Conservation (phyloP, 1,284 basidiomycete genomes). For the Rhodotorula sp. region DNA sequence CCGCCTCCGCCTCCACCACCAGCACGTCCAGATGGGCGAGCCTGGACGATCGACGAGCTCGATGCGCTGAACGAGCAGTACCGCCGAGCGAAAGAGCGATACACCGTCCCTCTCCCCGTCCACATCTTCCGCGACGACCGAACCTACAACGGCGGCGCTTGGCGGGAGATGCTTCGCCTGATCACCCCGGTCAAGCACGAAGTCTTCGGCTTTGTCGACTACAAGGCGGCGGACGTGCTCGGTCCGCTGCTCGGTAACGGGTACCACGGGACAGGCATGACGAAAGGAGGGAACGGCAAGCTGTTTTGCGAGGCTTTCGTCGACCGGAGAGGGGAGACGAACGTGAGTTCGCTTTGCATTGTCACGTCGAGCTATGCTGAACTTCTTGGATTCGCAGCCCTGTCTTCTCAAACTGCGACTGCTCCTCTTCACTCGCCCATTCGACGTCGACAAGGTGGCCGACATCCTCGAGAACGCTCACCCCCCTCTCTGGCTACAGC, state of each 20-base stretch:
- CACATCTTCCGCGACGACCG: conserved; percentile 29
- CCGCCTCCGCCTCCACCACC: conserved; percentile 47
- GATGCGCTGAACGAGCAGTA: conserved; percentile 43
- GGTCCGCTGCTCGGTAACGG: conserved; percentile 62
- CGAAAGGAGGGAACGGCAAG: conserved; percentile 60
- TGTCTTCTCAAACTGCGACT: conserved; percentile 78
- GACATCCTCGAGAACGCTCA: conserved; percentile 61
- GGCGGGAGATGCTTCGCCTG: conserved; percentile 78
- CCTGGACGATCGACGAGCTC: conserved; percentile 16
- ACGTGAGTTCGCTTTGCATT: conserved; percentile 46
- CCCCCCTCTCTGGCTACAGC: conserved; percentile 70
- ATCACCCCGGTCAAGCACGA: conserved; percentile 65
- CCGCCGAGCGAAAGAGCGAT: conserved; percentile 36
- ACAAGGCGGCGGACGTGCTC: conserved; percentile 70
- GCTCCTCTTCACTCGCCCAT: conserved; percentile 86
- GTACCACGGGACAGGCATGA: conserved; percentile 52
- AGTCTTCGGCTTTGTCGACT: conserved; percentile 80
- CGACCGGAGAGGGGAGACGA: conserved; percentile 49
- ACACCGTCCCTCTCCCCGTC: conserved; percentile 16
- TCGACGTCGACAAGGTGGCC: conserved; percentile 78
- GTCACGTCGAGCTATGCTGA: not conserved
- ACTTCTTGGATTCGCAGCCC: conserved; percentile 55
- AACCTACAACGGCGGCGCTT: conserved; percentile 49
- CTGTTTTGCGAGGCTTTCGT: conserved; percentile 72
- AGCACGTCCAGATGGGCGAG: conserved; percentile 29